Conservation (phyloP, 2,329 filamentous ascomycete species). For the Phaeoacremonium minimum region DNA sequence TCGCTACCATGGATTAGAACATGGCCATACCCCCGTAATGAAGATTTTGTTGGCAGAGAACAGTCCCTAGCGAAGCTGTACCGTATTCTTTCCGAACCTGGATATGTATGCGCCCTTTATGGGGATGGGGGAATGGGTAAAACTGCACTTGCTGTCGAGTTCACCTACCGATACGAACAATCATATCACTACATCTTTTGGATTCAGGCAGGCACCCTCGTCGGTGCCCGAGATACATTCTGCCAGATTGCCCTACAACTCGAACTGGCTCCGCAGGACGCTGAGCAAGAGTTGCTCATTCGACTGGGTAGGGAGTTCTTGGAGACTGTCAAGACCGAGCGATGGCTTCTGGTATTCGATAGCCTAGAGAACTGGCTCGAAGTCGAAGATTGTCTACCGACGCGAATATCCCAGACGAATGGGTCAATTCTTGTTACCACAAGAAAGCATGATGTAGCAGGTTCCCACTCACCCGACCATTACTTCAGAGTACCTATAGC, state of each 20-base stretch:
- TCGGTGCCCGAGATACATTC: constrained; percentile 10
- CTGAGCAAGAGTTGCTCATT: constrained; percentile 7
- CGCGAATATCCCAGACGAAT: constrained; percentile 8
- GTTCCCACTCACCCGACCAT: constrained; percentile 8
- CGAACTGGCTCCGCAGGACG: constrained; percentile 2
- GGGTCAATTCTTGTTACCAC: constrained; percentile 12
- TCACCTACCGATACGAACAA: constrained; percentile 15
- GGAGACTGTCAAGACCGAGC: constrained; percentile 5
- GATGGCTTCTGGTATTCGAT: constrained; percentile 14
- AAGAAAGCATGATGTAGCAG: constrained; percentile 4
- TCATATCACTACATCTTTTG: constrained; percentile 18
- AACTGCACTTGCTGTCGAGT: constrained; percentile 17
- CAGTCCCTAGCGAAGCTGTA: constrained; percentile 11
- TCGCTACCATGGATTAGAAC: constrained; percentile 3
- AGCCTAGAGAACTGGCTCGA: constrained; percentile 13
- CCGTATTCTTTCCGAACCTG: constrained; percentile 9
- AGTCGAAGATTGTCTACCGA: constrained; percentile 10
- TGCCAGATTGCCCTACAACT: constrained; percentile 10
- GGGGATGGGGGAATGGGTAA: constrained; percentile 15
- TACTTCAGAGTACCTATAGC: constrained; percentile 8
- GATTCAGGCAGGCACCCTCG: constrained; percentile 17
- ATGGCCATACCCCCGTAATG: constrained; percentile 7
- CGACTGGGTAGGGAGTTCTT: constrained; percentile 11
- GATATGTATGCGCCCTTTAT: constrained; percentile 9
- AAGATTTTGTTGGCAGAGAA: constrained; percentile 11